phyloP scores from a whole-genome alignment of 345 rosid species.

The Eucalyptus shirleyi region DNA sequence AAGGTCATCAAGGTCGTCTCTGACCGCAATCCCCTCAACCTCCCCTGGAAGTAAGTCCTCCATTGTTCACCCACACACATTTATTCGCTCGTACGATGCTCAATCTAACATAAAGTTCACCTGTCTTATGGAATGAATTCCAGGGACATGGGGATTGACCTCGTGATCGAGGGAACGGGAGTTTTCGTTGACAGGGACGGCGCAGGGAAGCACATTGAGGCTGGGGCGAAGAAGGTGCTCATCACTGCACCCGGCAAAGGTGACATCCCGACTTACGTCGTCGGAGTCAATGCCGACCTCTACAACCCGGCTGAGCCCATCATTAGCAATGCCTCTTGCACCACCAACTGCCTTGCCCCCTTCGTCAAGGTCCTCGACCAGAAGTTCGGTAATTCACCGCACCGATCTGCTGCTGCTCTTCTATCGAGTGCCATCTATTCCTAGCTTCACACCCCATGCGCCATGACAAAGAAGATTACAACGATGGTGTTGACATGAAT shows the following conservation, averaged over 20 bases:
- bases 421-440: not conserved
- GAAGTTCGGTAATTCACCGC: constrained; percentile 53
- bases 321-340: constrained; percentile 98
- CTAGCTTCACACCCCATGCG: not conserved
- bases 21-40: constrained; percentile 58
- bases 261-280: constrained; percentile 91
- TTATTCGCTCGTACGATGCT: not conserved
- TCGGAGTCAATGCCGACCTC: constrained; percentile 83
- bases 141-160: constrained; percentile 78
- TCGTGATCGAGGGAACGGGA: constrained; percentile 96
- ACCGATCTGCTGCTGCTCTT: not conserved
- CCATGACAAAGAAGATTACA: not conserved
- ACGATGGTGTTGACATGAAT: not conserved
- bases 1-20: constrained; percentile 90
- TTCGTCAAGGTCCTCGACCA: constrained; percentile 98
- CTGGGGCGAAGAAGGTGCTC: constrained; percentile 95
- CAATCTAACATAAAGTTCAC: not conserved
- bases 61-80: not conserved
- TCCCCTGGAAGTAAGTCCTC: constrained; percentile 74
- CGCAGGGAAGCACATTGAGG: constrained; percentile 88
- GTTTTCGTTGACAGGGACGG: constrained; percentile 95
- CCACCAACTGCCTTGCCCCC: constrained; percentile 99
- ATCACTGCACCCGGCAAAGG: constrained; percentile 99
- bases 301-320: constrained; percentile 68
- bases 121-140: not conserved